Conservation (phyloP, 2,329 filamentous ascomycete genomes). For the Cytospora piceae region DNA sequence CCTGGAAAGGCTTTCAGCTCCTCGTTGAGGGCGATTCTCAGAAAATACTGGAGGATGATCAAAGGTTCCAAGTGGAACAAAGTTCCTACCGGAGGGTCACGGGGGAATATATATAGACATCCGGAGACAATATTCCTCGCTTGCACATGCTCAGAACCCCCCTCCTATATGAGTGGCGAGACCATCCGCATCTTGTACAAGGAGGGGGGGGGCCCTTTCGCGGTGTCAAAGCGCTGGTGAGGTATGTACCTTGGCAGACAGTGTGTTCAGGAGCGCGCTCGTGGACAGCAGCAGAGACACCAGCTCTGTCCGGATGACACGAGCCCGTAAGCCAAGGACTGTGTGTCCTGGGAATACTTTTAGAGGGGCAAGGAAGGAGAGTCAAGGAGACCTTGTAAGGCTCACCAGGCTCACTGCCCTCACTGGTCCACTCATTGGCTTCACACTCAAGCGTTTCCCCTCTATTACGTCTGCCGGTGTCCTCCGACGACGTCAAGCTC, state of each 20-base stretch:
- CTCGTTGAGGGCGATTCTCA: background rate
- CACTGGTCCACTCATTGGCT: no score
- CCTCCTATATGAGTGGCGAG: background rate
- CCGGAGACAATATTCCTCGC: background rate
- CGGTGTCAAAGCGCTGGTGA: slow-evolving; percentile 1
- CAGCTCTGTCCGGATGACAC: no score
- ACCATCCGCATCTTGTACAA: background rate
- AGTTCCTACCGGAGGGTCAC: background rate
- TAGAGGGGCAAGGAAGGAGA: no score
- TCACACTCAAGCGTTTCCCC: no score
- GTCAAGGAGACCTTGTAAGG: background rate
- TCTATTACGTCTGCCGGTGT: no score
- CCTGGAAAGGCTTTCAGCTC: background rate
- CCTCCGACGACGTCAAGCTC: background rate
- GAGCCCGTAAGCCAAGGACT: no score
- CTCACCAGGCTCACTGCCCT: no score
- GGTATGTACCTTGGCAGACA: background rate
- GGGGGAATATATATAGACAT: background rate
- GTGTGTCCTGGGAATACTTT: no score
- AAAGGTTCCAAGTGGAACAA: background rate
- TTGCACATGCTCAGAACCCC: background rate
- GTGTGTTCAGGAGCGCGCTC: background rate
- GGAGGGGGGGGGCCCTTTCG: background rate
- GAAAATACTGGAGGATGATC: background rate
- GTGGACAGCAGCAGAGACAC: no score